Base-by-base conservation (phyloP, 768 basidiomycete genomes). In the Russula lepida region DNA sequence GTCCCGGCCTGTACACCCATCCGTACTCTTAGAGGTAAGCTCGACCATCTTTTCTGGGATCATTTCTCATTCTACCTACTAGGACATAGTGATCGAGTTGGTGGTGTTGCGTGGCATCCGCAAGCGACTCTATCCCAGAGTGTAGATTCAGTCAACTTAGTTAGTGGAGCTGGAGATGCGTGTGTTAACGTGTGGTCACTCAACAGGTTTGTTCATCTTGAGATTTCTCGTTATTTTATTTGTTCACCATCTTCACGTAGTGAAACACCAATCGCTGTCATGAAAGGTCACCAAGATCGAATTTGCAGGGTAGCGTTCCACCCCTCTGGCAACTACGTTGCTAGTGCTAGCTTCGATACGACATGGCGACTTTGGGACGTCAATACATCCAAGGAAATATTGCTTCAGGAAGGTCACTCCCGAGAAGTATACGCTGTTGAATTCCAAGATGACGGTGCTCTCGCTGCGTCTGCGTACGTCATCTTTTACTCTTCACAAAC, bases 291-390 rank as follows among this genome's bases (percentile, higher is more conserved):
- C 71, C 81, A 86, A 69, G 88, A 86, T 60, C 88, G 97, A 23
- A 86, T 99, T 2, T 95, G 92, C 71, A 84, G 97, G 17, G 88
- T 98, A 23, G 92, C 89, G 0, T 99, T 98, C 74, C 97, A 99
- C 72, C 95, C 97, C 2, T 95, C 93, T 0, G 97, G 97, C 1
- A 76, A 87, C 48, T 98, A 95, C 71, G 82, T 97, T 30, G 95
- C 89, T 2, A 95, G 92, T 63, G 95, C 97, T 1, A 92, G 91
- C 64, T 98, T 95, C 68, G 97, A 99, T 72, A 95, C 92, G 17
- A 91, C 95, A 28, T 99, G 97, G 97, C 78, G 97, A 47, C 73
- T 98, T 55, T 99, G 97, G 97, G 95, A 99, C 72, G 87, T 93
- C 15, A 79, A 80, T 54, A 89, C 85, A 0, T 76, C 84, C 1